These are phyloP conservation scores for Odonthalia washingtoniensis DNA, from an alignment of 31 red algal genomes.

Conservation along the genomic window DNA sequence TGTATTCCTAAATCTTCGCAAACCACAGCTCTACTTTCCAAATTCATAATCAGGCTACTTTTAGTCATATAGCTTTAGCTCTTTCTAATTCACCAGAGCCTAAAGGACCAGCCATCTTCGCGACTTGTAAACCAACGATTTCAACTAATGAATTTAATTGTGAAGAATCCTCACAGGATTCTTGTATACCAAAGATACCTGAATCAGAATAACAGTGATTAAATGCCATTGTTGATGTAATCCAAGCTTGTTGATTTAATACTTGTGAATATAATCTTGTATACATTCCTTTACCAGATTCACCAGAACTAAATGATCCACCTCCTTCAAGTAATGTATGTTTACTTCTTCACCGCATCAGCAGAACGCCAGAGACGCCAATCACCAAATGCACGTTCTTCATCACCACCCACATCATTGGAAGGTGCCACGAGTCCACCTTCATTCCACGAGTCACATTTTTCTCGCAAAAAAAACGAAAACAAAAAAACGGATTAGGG, in stretches of 20 bases:
- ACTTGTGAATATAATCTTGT: neutral
- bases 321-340: neutral
- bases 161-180: neutral
- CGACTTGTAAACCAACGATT: neutral
- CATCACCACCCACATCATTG: too few relatives aligned
- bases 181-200: neutral
- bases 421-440: too few relatives aligned
- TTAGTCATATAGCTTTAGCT: neutral
- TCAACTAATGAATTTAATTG: neutral
- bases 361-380: too few relatives aligned
- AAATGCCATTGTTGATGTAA: neutral
- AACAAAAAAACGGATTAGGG: too few relatives aligned
- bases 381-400: too few relatives aligned
- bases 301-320: neutral
- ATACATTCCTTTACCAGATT: neutral
- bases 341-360: too few relatives aligned
- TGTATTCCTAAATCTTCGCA: neutral
- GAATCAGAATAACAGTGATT: neutral
- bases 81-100: neutral
- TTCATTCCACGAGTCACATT: too few relatives aligned
- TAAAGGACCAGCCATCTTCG: neutral
- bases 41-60: neutral
- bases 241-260: neutral
- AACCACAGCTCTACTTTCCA: neutral
- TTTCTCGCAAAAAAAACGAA: too few relatives aligned